These are phyloP conservation scores for Cladosporium sphaerospermum DNA, from an alignment of 2,329 filamentous ascomycete species.

Conservation along the genomic window DNA sequence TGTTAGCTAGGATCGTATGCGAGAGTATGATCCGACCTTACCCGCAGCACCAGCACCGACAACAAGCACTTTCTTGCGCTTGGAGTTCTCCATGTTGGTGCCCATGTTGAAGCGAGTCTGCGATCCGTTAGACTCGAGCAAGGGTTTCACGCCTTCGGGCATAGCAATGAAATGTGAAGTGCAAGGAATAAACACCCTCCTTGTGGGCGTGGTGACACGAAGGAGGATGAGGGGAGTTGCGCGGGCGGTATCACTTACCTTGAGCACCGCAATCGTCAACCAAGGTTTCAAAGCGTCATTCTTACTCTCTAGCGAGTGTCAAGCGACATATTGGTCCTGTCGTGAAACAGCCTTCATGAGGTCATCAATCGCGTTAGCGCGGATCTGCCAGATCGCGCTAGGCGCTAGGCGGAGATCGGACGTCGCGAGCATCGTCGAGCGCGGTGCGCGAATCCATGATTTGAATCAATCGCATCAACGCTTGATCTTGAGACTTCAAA, in stretches of 20 bases:
- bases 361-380: constrained; percentile 5
- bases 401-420: not conserved
- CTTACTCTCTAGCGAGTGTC: not conserved
- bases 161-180: constrained; percentile 10
- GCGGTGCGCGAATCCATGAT: no score
- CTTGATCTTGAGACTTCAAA: no score
- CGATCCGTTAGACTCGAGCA: constrained; percentile 24
- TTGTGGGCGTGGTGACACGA: not conserved
- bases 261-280: constrained; percentile 1
- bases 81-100: constrained; percentile 31
- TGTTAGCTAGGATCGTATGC: not conserved
- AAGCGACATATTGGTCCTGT: not conserved
- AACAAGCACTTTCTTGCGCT: constrained; percentile 49
- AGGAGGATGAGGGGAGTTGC: not conserved
- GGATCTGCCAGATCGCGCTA: constrained; percentile 10
- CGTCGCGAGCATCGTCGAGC: no score
- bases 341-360: constrained; percentile 9
- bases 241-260: not conserved
- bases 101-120: constrained; percentile 32
- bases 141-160: constrained; percentile 22
- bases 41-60: constrained; percentile 59
- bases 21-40: constrained; percentile 38
- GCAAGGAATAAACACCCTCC: not conserved
- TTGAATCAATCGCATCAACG: no score
- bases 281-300: constrained; percentile 5